A percentile compares a stretch with the other conserved stretches of the same genome.
Conservation (phyloP, 129 eudicot genomes). For the Saposhnikovia divaricata region DNA sequence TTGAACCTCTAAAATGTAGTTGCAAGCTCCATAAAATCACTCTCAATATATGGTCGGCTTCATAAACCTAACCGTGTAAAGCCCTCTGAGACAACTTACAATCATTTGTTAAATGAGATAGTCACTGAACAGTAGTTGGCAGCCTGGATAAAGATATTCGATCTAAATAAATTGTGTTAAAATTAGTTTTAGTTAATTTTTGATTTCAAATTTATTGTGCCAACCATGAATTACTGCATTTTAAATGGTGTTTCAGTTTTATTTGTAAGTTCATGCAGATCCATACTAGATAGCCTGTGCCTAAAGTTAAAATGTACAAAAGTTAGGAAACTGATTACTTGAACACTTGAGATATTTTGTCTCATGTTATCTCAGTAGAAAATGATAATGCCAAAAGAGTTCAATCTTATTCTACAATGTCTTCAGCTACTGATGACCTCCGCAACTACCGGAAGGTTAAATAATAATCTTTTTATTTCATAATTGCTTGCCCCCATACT, state of each 20-base stretch:
- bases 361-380: neutral
- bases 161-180: neutral
- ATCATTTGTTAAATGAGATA: neutral
- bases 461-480: too few relatives aligned
- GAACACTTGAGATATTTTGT: neutral
- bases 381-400: neutral
- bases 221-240: neutral
- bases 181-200: neutral
- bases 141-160: neutral
- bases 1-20: neutral
- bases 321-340: neutral
- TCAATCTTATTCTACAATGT: neutral
- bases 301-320: too few relatives aligned
- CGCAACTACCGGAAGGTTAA: neutral
- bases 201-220: neutral
- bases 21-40: neutral
- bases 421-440: neutral
- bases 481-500: neutral
- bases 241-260: neutral
- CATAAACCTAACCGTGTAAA: too few relatives aligned
- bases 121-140: neutral
- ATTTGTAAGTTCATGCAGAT: neutral
- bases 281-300: neutral
- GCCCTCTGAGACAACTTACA: neutral
- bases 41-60: neutral